Percentiles rank a stretch among this genome's conserved stretches.
phyloP scores from a whole-genome alignment of 805 yeast genomes.

The Candida koratica region DNA sequence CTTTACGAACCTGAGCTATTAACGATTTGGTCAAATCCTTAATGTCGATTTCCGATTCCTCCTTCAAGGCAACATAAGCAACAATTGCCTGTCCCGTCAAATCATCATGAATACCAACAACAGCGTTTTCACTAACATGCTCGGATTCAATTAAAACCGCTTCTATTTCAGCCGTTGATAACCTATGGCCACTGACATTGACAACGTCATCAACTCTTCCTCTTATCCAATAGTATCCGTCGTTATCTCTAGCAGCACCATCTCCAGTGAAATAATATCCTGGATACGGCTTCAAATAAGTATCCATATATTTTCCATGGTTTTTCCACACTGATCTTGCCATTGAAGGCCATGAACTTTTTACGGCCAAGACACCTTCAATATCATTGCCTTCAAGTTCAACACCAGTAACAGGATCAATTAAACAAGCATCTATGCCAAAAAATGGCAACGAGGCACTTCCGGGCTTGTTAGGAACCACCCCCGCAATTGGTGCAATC shows the following conservation, averaged over 20 bases:
- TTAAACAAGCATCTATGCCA: slow-evolving; percentile 69
- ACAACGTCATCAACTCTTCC: slow-evolving; percentile 90
- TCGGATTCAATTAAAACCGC: slow-evolving; percentile 73
- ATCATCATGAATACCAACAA: slow-evolving; percentile 78
- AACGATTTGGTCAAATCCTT: slow-evolving; percentile 57
- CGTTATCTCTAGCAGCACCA: slow-evolving; percentile 83
- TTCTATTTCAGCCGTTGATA: slow-evolving; percentile 87
- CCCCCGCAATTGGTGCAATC: slow-evolving; percentile 69
- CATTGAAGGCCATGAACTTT: slow-evolving; percentile 79
- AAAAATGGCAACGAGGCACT: slow-evolving; percentile 82
- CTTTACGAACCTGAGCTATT: slow-evolving; percentile 66
- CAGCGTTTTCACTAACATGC: slow-evolving; percentile 74
- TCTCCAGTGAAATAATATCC: slow-evolving; percentile 85
- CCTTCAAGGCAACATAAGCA: slow-evolving; percentile 74
- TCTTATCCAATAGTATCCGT: slow-evolving; percentile 80
- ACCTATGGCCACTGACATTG: slow-evolving; percentile 80
- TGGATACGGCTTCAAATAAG: slow-evolving; percentile 78
- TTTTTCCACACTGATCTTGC: slow-evolving; percentile 80
- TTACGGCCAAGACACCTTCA: slow-evolving; percentile 76
- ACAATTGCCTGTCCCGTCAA: slow-evolving; percentile 85
- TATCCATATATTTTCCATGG: slow-evolving; percentile 70
- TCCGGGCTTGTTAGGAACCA: slow-evolving; percentile 81
- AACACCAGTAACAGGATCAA: slow-evolving; percentile 71
- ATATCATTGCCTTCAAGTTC: slow-evolving; percentile 66
- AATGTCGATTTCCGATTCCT: slow-evolving; percentile 45